Conservation (phyloP, 306 rosid genomes). For the Begonia fuchsioides region DNA sequence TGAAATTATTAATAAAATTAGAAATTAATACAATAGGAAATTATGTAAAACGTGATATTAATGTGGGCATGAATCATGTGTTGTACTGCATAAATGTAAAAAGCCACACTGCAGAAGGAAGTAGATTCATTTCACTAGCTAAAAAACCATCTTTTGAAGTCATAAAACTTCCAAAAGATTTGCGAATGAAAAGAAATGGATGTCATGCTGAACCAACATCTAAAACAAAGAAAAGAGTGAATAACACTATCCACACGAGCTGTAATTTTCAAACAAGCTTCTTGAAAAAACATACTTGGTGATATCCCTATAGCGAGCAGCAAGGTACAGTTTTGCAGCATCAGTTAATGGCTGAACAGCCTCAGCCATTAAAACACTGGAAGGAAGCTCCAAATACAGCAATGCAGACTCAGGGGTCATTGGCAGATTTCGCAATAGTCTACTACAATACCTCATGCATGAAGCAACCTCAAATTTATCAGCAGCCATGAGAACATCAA, state of each 20-base stretch:
- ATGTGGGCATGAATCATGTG: too few species aligned
- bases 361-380: slow-evolving; percentile 81
- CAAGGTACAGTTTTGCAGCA: slow-evolving; percentile 83
- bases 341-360: slow-evolving; percentile 88
- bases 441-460: slow-evolving; percentile 86
- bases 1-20: too few species aligned
- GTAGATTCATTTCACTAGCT: too few species aligned
- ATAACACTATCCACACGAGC: neutral
- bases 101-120: too few species aligned
- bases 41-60: too few species aligned
- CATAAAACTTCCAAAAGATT: too few species aligned
- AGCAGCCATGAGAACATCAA: slow-evolving; percentile 95
- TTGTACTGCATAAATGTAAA: too few species aligned
- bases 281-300: slow-evolving; percentile 40
- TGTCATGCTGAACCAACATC: too few species aligned
- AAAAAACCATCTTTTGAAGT: too few species aligned
- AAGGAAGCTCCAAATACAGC: slow-evolving; percentile 87
- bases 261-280: neutral
- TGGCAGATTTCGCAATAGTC: slow-evolving; percentile 45
- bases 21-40: too few species aligned
- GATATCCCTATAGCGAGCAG: slow-evolving; percentile 71
- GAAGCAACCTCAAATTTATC: slow-evolving; percentile 96
- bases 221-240: neutral
- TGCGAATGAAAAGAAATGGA: too few species aligned
- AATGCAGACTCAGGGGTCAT: slow-evolving; percentile 95